Base-by-base conservation (phyloP, 139 green algal genomes). In the Klebsormidium nitens region DNA sequence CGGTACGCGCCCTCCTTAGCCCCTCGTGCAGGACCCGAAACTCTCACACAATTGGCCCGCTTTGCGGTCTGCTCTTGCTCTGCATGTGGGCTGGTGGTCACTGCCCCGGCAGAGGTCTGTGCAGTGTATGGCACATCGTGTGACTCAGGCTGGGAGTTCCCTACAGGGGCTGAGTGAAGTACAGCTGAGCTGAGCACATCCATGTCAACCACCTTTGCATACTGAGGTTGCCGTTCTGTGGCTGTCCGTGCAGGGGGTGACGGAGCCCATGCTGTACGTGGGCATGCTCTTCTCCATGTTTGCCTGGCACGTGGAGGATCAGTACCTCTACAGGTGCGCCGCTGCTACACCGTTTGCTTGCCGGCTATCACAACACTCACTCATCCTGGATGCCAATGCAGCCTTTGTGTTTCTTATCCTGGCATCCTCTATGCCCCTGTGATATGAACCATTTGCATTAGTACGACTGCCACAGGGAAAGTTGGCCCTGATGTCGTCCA, bases 301-400 rank as follows among this genome's bases (percentile, higher is more conserved):
- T 71, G 85, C 77, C 19, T 96, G 91, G 91, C 91, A 96, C 66
- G 83, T 94, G n/a, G 91, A 96, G 76, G 91, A 96, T 75, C 89
- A 95, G 72, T 89, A 89, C 79, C 78, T 95, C 35, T 83, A 85
- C 66, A 83, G 66, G 48, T 75, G 2, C 11, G 36, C 59, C 5
- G 23, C 6, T 64, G 14, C 56, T 39, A 14, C 19, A 19, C 17
- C 14, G 14, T 19, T 64, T 64, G 5, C n/a, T n/a, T n/a, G n/a
- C n/a, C n/a, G n/a, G n/a, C n/a, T n/a, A n/a, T n/a, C 29, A 55
- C 56, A 14, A 23, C 44, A 42, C 63, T 11, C 14, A 23, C 32
- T 47, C 23, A 71, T 66, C 40, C 70, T 65, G 49, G 40, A 39
- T 72, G 29, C 23, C 36, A 72, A 64, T 17, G 28, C 56, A 59